phyloP scores from a whole-genome alignment of 2,329 filamentous ascomycete species.

The Chaetomium strumarium region DNA sequence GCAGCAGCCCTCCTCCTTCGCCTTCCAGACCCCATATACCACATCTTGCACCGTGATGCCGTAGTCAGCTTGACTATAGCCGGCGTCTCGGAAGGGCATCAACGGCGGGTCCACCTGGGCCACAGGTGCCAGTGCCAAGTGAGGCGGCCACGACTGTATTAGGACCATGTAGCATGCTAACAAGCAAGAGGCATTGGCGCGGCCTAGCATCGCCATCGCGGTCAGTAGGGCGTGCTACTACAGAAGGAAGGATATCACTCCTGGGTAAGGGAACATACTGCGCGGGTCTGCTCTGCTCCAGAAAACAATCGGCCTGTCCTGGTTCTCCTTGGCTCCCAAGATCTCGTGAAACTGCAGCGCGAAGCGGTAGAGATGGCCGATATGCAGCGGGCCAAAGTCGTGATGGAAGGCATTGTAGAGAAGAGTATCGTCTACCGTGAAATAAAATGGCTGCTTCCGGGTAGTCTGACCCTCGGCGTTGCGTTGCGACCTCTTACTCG shows the following conservation, averaged over 20 bases:
- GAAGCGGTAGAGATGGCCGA: conserved; percentile 94
- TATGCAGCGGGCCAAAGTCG: conserved; percentile 95
- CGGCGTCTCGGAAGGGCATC: conserved; percentile 98
- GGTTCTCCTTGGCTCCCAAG: conserved; percentile 83
- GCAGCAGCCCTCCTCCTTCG: conserved; percentile 91
- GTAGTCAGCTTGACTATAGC: conserved; percentile 97
- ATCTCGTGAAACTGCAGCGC: conserved; percentile 95
- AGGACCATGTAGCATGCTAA: conserved; percentile 98
- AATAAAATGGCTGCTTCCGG: conserved; percentile 77
- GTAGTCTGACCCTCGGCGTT: conserved; percentile 46
- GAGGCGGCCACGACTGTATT: conserved; percentile 95
- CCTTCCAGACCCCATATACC: conserved; percentile 97
- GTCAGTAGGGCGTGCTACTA: conserved; percentile 19
- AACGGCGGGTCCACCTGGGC: conserved; percentile 93
- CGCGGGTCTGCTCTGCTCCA: conserved; percentile 90
- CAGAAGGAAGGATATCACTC: background rate
- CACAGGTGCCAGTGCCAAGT: conserved; percentile 90
- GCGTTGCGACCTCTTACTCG: conserved; percentile 69
- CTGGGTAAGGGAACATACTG: conserved; percentile 53
- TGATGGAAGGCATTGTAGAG: conserved; percentile 98
- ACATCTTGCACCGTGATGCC: conserved; percentile 93
- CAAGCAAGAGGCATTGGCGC: conserved; percentile 89
- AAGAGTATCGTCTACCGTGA: conserved; percentile 86
- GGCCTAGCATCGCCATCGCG: conserved; percentile 46
- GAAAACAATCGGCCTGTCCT: conserved; percentile 86